Evolutionary conservation across 305 asterid genomes (phyloP).

Genomic region (Euphrasia arctica): DNA sequence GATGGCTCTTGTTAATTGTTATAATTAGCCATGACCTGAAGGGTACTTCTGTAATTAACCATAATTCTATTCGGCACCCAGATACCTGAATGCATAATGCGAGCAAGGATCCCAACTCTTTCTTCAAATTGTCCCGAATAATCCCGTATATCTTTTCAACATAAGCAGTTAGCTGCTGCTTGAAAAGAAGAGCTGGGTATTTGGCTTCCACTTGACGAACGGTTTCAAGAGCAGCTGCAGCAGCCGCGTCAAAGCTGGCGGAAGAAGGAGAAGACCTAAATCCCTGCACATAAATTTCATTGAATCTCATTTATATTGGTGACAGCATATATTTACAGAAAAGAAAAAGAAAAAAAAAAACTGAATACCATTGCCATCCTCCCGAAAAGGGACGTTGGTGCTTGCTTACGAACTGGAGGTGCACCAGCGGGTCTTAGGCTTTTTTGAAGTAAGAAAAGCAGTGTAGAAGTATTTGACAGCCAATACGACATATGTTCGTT

Average conservation of each 20-base stretch:
- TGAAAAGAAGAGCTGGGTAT: slow-evolving; percentile 96
- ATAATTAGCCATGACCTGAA: background rate
- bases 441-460: slow-evolving; percentile 72
- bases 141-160: slow-evolving; percentile 98
- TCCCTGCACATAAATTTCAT: slow-evolving; percentile 53
- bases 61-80: background rate
- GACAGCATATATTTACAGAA: background rate
- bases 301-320: slow-evolving; percentile 7
- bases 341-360: no score
- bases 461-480: slow-evolving; percentile 74
- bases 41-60: no score
- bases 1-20: background rate
- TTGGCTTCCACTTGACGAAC: slow-evolving; percentile 97
- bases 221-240: slow-evolving; percentile 48
- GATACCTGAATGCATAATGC: slow-evolving; percentile 86
- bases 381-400: slow-evolving; percentile 91
- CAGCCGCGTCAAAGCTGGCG: slow-evolving; percentile 66
- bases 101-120: slow-evolving; percentile 71
- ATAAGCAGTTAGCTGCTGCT: slow-evolving; percentile 99
- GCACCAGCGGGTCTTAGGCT: slow-evolving; percentile 74
- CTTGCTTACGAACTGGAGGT: slow-evolving; percentile 69
- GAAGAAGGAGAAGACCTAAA: slow-evolving; percentile 93
- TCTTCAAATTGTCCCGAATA: slow-evolving; percentile 89
- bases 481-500: slow-evolving; percentile 79
- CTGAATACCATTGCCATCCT: slow-evolving; percentile 93